Evolutionary conservation across 2,329 filamentous ascomycete species (phyloP), one percentile per base, ranked within the genome.

Genomic region (Canariomyces notabilis): DNA sequence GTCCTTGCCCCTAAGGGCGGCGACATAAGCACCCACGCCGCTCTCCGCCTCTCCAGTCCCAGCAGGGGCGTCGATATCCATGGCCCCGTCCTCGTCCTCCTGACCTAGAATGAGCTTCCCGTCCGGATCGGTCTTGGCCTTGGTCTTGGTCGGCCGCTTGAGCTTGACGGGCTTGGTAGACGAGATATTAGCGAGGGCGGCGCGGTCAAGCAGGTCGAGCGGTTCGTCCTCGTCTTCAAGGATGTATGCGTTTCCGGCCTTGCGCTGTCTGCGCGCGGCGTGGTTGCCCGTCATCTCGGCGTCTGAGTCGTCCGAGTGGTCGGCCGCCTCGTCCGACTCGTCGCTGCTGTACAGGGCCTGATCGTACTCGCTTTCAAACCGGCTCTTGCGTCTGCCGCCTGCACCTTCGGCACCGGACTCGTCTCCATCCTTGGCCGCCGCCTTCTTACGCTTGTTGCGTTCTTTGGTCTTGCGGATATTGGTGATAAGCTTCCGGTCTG

Each of bases 401-500:
- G 67, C 72, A 57, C 69, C 71, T 9, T 74, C 72, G 15, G 70
- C 71, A 1, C 74, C 75, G 0, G 74, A 76, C 3, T 78, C 75
- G 5, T 73, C 78, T 15, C 71, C 77, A 37, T 71, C 76, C 57
- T 78, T 76, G 35, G 74, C 72, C 1, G 76, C 79, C 18, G 85
- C 85, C 76, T 89, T 95, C 76, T 89, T 90, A 68, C 85, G 83
- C 79, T 95, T 96, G 59, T 79, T 83, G 53, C 91, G 80, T 66
- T 97, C 91, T 65, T 89, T 87, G 29, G 87, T 89, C 74, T 98
- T 98, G 59, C 91, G 86, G 61, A 98, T 96, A 61, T 97, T 96
- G 61, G 83, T 77, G 33, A 98, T 85, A 45, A 98, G 74, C 67
- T 97, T 98, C 57, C 82, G 82, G 67, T 96, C 91, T 18, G 80